A percentile compares a stretch with the other conserved stretches of the same genome.
These are phyloP conservation scores for Ophiostoma piceae DNA, from an alignment of 2,329 filamentous ascomycete species.

Conservation along the genomic window DNA sequence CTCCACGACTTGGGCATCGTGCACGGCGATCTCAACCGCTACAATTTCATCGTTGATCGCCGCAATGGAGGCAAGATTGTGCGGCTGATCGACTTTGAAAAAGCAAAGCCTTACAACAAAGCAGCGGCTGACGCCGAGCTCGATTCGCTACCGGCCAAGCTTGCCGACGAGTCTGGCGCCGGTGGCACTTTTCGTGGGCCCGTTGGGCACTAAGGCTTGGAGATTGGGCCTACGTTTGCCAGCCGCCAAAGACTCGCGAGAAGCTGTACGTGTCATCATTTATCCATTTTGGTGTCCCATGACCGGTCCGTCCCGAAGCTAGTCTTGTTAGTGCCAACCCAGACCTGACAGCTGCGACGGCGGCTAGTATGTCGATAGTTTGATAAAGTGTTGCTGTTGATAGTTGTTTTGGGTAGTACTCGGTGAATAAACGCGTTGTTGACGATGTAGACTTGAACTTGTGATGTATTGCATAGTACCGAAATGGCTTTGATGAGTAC, in stretches of 20 bases:
- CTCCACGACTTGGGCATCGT: background rate
- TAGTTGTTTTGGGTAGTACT: background rate
- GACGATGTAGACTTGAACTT: too few relatives aligned
- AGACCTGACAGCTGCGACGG: background rate
- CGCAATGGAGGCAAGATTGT: background rate
- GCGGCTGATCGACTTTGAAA: conserved; percentile 11
- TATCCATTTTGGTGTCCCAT: background rate
- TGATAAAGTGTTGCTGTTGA: background rate
- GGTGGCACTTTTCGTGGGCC: background rate
- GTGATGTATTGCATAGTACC: too few relatives aligned
- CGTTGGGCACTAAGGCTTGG: background rate
- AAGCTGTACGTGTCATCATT: background rate
- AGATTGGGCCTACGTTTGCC: background rate
- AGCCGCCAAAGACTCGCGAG: background rate
- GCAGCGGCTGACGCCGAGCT: background rate
- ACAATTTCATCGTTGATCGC: background rate
- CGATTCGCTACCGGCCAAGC: background rate
- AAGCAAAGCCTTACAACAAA: background rate
- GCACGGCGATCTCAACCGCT: conserved; percentile 9
- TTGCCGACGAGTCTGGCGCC: background rate
- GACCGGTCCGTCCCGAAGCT: conserved; percentile 13
- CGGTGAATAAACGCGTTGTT: too few relatives aligned
- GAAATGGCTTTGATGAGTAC: background rate
- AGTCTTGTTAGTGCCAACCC: background rate
- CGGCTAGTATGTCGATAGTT: background rate